A percentile compares a stretch with the other conserved stretches of the same genome.
These are phyloP conservation scores for Streptanthus diversifolius DNA, from an alignment of 345 rosid genomes.

Conservation along the genomic window DNA sequence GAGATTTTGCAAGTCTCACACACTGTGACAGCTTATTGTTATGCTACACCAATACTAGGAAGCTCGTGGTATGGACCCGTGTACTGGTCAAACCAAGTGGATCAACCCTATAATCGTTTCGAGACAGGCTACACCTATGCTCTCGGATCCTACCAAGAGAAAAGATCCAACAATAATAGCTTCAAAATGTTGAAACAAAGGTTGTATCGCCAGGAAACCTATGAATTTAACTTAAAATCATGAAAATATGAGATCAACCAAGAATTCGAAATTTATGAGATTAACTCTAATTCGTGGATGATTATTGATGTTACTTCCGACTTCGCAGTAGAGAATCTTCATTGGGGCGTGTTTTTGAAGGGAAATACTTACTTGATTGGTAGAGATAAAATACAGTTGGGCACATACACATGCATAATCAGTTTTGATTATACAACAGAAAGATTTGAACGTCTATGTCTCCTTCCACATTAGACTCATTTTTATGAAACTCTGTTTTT, in stretches of 20 bases:
- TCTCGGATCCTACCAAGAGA: background rate
- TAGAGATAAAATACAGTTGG: background rate
- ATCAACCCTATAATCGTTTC: too few species aligned
- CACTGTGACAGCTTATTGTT: too few species aligned
- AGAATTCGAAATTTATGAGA: background rate
- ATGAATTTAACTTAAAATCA: too few species aligned
- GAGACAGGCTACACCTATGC: too few species aligned
- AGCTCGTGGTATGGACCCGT: too few species aligned
- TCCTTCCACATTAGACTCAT: background rate
- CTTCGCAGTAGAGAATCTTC: rapidly evolving
- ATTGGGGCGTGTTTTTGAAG: background rate
- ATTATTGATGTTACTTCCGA: background rate
- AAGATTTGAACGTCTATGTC: background rate
- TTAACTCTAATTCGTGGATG: constrained; percentile 2
- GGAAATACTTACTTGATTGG: background rate
- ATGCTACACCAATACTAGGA: too few species aligned
- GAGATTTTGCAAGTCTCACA: too few species aligned
- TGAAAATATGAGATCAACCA: too few species aligned
- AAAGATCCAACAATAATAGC: background rate
- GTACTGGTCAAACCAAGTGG: too few species aligned
- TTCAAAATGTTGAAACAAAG: background rate
- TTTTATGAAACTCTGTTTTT: background rate
- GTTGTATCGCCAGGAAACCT: too few species aligned
- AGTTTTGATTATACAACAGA: constrained; percentile 11
- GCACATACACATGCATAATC: background rate